phyloP scores from a whole-genome alignment of 805 yeast species.

The Wickerhamomyces tratensis region DNA sequence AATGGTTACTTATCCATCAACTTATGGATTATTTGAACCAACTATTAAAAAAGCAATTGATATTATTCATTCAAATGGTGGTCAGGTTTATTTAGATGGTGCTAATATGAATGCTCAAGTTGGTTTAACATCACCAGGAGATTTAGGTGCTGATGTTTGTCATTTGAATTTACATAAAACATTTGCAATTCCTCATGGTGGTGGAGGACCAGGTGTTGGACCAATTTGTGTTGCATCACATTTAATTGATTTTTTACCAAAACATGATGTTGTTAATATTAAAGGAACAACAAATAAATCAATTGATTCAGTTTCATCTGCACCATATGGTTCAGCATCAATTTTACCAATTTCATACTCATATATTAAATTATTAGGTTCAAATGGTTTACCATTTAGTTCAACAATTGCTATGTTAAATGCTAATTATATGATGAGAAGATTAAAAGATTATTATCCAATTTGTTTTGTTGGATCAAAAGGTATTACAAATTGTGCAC shows the following conservation, averaged over 20 bases:
- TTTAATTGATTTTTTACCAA: slow-evolving; percentile 73
- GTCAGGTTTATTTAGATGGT: slow-evolving; percentile 96
- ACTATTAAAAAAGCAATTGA: slow-evolving; percentile 78
- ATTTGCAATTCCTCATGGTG: slow-evolving; percentile 97
- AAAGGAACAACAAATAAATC: slow-evolving; percentile 30
- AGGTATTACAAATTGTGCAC: slow-evolving; percentile 77
- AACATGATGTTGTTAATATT: slow-evolving; percentile 52
- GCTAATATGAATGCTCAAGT: slow-evolving; percentile 99
- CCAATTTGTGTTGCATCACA: slow-evolving; percentile 90
- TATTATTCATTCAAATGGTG: slow-evolving; percentile 79
- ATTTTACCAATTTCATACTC: slow-evolving; percentile 91
- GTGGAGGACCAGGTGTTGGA: slow-evolving; percentile 99
- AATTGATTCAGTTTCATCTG: slow-evolving; percentile 78
- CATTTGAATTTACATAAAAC: slow-evolving; percentile 96
- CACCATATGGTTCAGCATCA: slow-evolving; percentile 93
- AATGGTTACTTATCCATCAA: slow-evolving; percentile 97
- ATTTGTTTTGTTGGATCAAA: slow-evolving; percentile 64
- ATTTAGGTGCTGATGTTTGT: slow-evolving; percentile 96
- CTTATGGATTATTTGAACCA: slow-evolving; percentile 94
- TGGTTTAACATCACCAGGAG: slow-evolving; percentile 95
- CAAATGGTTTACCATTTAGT: slow-evolving; percentile 72
- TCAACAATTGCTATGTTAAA: slow-evolving; percentile 86
- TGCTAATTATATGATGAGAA: slow-evolving; percentile 90
- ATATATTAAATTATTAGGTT: slow-evolving; percentile 91
- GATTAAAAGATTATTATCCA: slow-evolving; percentile 59